Conservation (phyloP, 352 stramenopile genomes). For the Halophytophthora batemanensis region DNA sequence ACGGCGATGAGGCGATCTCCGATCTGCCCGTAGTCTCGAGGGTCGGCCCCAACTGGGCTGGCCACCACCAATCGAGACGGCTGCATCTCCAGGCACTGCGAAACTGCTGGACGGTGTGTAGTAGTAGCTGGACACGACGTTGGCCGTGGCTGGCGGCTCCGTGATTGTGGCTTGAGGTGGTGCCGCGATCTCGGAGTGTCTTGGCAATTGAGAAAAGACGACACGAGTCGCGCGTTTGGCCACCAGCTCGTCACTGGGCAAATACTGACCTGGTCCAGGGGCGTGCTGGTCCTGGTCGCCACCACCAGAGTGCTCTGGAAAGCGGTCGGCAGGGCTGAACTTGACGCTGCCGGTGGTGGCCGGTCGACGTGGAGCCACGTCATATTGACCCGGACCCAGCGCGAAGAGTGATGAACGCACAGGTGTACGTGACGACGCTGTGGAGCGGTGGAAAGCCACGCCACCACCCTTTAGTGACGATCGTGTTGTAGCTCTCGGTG, state of each 20-base stretch:
- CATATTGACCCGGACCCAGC: constrained; percentile 58
- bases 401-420: constrained; percentile 33
- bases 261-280: constrained; percentile 51
- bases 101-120: constrained; percentile 46
- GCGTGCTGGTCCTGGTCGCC: constrained; percentile 16
- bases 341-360: constrained; percentile 34
- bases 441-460: constrained; percentile 44
- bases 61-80: constrained; percentile 16
- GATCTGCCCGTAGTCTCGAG: constrained; percentile 27
- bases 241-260: constrained; percentile 33
- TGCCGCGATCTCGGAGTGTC: constrained; percentile 27
- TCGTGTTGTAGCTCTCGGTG: constrained; percentile 8
- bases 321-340: constrained; percentile 60
- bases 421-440: constrained; percentile 27
- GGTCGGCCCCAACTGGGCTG: constrained; percentile 42
- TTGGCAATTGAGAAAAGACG: constrained; percentile 53
- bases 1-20: constrained; percentile 13
- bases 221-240: constrained; percentile 25
- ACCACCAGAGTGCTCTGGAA: constrained; percentile 43
- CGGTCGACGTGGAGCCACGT: constrained; percentile 25
- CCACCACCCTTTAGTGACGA: constrained; percentile 22
- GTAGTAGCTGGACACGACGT: constrained; percentile 63
- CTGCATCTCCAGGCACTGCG: constrained; percentile 10
- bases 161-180: constrained; percentile 20
- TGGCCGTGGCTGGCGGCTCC: constrained; percentile 25